These are phyloP conservation scores for Boletus vinaceobasis DNA, from an alignment of 768 basidiomycete species.

Conservation along the genomic window DNA sequence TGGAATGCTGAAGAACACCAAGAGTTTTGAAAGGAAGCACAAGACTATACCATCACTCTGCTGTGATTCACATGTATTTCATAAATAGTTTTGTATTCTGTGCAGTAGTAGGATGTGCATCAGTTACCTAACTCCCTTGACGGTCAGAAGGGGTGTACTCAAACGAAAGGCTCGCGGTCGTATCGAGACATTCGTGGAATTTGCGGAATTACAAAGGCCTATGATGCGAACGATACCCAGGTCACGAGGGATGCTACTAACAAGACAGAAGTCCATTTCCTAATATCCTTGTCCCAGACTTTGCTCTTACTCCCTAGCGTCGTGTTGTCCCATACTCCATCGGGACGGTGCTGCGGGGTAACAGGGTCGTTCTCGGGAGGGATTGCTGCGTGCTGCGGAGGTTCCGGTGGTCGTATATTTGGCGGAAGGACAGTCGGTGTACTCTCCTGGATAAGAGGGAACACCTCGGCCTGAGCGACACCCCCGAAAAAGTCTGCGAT, in stretches of 20 bases:
- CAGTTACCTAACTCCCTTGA: background rate
- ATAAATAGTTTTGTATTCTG: background rate
- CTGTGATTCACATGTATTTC: background rate
- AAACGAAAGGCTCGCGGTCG: too few relatives aligned
- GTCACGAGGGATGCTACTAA: slow-evolving; percentile 23
- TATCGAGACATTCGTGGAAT: background rate
- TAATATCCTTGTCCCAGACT: slow-evolving; percentile 19
- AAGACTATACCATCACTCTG: background rate
- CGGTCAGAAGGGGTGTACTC: background rate
- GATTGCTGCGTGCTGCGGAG: background rate
- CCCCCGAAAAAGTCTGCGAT: slow-evolving; percentile 90
- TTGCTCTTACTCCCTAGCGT: background rate
- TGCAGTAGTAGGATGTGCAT: background rate
- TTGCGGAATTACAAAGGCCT: background rate
- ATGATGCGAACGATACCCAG: slow-evolving; percentile 27
- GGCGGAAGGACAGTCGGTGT: background rate
- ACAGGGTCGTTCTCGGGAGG: background rate
- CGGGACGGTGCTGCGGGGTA: background rate
- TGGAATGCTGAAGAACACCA: slow-evolving; percentile 19
- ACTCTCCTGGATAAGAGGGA: slow-evolving; percentile 15
- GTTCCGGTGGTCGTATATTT: background rate
- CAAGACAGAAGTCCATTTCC: slow-evolving; percentile 30
- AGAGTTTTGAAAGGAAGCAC: background rate
- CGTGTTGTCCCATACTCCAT: background rate
- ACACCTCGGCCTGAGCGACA: slow-evolving; percentile 77